Base-by-base conservation (phyloP, 2,329 filamentous ascomycete genomes). In the Tolypocladium paradoxum region DNA sequence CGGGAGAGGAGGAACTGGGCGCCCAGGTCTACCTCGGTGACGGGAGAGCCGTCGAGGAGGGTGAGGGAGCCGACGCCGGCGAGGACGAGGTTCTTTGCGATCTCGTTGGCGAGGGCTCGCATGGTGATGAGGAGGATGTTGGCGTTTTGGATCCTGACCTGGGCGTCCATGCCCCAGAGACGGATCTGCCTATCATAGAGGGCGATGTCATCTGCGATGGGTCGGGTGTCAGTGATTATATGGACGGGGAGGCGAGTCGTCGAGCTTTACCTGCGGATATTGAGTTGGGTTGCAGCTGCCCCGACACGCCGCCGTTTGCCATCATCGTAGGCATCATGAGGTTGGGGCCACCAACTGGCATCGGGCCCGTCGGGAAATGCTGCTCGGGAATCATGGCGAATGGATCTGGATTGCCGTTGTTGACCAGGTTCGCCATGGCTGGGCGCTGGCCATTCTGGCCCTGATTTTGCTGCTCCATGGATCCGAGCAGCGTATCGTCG, bases 171-270 rank as follows among this genome's bases (percentile, higher is more conserved):
- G 45, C 93, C 93, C 93, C 93, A 99, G 33, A 99, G 83, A 52
- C 93, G 87, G 64, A 99, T 96, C 69, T 99, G 93, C 49, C 93
- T 85, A 72, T 99, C 93, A 68, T 99, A 99, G 6, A 97, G 83
- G 16, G 92, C 93, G 64, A 97, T 95, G 67, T 99, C 93, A 70
- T 97, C 93, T 89, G 57, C 14, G 27, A 14, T 43, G 24, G 46
- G 18, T 14, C 29, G 9, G 6, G 40, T 18, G 18, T 54, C 31
- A 31, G 29, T 33, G 6, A 49, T 51, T 31, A 35, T 4, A 24
- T 11, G 16, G 1, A 22, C 24, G 18, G 36, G 33, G 48, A 36
- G 18, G 34, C 29, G 22, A 50, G 48, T 34, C 16, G 37, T 50
- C 7, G 36, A 22, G 22, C 36, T 59, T 58, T 59, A 71, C 69